These are phyloP conservation scores for Diospyros kaki DNA, from an alignment of 148 eudicot genomes.

Conservation along the genomic window DNA sequence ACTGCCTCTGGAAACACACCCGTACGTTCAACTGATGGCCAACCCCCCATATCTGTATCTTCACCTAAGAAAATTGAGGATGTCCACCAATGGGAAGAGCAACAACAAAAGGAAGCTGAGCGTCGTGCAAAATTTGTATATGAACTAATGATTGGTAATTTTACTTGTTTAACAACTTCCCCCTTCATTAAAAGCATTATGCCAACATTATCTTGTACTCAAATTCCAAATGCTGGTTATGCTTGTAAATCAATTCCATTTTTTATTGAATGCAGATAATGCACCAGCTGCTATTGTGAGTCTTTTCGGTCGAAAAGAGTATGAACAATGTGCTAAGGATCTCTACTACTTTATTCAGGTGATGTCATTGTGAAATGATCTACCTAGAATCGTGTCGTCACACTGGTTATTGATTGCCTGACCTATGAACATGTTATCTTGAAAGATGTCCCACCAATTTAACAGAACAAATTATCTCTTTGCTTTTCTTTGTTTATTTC, in stretches of 20 bases:
- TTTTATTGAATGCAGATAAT: slow-evolving; percentile 51
- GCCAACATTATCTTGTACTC: not conserved
- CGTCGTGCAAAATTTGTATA: slow-evolving; percentile 83
- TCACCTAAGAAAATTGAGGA: slow-evolving; percentile 45
- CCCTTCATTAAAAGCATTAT: not conserved
- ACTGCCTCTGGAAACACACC: slow-evolving; percentile 42
- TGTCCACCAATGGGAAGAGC: slow-evolving; percentile 41
- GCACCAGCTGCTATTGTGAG: slow-evolving; percentile 89
- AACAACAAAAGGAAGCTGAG: slow-evolving; percentile 63
- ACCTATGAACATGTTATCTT: not conserved
- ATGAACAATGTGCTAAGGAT: slow-evolving; percentile 94
- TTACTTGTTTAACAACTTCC: not conserved
- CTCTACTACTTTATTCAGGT: slow-evolving; percentile 96
- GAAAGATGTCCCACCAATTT: not conserved
- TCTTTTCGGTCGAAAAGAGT: slow-evolving; percentile 90
- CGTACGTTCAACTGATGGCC: slow-evolving; percentile 32
- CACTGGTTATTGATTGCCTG: not conserved
- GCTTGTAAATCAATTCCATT: slow-evolving; percentile 5
- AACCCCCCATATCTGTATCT: slow-evolving; percentile 37
- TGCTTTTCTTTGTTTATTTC: not conserved
- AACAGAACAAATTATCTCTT: not conserved
- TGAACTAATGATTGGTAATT: slow-evolving; percentile 81
- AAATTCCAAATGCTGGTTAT: not conserved
- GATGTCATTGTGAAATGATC: slow-evolving; percentile 10
- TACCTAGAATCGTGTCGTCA: not conserved